Evolutionary conservation across 164 flowering plant genomes (phyloP), one percentile per base, ranked within the genome.

Genomic region (Chloranthus sessilifolius): DNA sequence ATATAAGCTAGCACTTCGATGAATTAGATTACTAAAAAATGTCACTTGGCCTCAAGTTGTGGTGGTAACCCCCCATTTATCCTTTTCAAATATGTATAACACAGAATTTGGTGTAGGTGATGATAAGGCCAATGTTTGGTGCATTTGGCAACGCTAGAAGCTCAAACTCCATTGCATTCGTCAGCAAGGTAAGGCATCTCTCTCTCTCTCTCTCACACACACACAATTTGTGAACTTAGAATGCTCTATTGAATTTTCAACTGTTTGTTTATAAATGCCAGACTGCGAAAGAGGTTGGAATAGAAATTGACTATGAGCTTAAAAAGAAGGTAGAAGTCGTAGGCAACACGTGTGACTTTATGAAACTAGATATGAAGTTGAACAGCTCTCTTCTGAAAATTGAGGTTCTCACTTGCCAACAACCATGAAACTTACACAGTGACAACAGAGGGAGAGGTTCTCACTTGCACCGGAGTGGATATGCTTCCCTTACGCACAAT

Each of bases 91-190:
- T n/a, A n/a, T n/a, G n/a, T n/a, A n/a, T n/a, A n/a, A n/a, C n/a
- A n/a, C 21, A 20, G 6, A 38, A 49, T 14, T 15, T 23, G 15
- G 52, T 73, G 50, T 78, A 89, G 99, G 99, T 94, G 47, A 25
- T 73, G 35, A 85, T 86, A 86, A 85, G 96, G 64, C 99, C 99
- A 1, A 89, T 94, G 97, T 89, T 82, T 68, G 96, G 96, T 57
- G 83, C 90, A 46, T 78, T 82, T 63, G 92, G 97, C 57, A 87
- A 78, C 63, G 97, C 97, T 67, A 96, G 78, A 65, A 81, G 96
- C 62, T 59, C 74, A 14, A 71, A 74, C 56, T 87, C 97, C 50
- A 78, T 94, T 56, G 94, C 97, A 26, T 94, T 94, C 75, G 90
- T 85, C 52, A 89, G 99, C 85, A 78, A 89, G 92, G 97, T 61